Base-by-base conservation (phyloP, 768 basidiomycete species). In the Suillus placidus region DNA sequence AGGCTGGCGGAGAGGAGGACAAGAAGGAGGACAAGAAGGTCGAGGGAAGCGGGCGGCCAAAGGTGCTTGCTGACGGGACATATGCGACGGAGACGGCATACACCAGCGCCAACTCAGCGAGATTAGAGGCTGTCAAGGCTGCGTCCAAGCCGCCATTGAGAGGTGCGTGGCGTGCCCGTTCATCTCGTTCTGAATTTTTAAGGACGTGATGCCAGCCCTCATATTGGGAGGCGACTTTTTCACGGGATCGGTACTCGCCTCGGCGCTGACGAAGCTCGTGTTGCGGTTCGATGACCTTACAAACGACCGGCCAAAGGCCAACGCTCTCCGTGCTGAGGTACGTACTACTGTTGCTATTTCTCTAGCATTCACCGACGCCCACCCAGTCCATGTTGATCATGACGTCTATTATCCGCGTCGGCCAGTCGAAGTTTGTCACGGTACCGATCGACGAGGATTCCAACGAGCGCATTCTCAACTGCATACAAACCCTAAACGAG, bases 361-460 rank as follows among this genome's bases (percentile, higher is more conserved):
- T 14, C 14, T 49, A 49, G 12, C 23, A 49, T 49, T 23, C 2
- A 49, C 13, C 2, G 47, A 49, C 23, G 23, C 12, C 38, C 23
- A 12, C 67, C 18, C 71, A 93, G 91, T 89, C 93, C 6, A 98
- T 99, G 93, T 84, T 99, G 62, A 94, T 99, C 75, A 98, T 99
- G 97, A 90, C 95, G 1, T 97, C 95, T 10, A 84, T 95, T 74
- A 93, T 99, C 74, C 94, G 97, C 57, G 94, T 98, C 63, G 97
- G 97, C 43, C 97, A 99, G 79, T 96, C 95, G 62, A 97, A 96
- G 74, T 96, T 97, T 70, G 92, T 91, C 52, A 88, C 93, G 0
- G 90, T 89, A 2, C 92, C 93, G n/a, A 99, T 99, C 69, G 97
- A 99, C 80, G 97, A 99, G 76, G 97, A 99, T 76, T 96, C 95